Evolutionary conservation across 2,329 filamentous ascomycete genomes (phyloP).

Genomic region (Aspergillus tubingensis): DNA sequence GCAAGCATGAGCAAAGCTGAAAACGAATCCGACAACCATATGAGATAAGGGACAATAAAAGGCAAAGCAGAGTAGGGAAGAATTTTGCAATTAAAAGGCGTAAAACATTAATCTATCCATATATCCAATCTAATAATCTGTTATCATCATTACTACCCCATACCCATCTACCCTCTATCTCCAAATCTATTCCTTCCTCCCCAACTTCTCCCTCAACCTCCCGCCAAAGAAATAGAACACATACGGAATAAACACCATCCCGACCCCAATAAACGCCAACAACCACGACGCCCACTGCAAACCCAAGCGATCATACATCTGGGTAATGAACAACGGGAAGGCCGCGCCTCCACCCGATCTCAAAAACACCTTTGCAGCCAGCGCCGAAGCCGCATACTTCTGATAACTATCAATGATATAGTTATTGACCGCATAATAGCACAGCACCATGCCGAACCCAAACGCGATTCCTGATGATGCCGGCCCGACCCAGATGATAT

Average conservation of each 20-base stretch:
- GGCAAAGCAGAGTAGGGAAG: no score
- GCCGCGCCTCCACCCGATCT: constrained; percentile 66
- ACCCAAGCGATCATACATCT: constrained; percentile 71
- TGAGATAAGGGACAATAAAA: no score
- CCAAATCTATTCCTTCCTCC: no score
- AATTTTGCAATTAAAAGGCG: no score
- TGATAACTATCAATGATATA: constrained; percentile 68
- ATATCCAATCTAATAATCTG: background rate
- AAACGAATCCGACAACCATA: no score
- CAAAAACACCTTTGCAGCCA: constrained; percentile 51
- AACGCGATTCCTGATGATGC: constrained; percentile 64
- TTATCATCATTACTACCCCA: background rate
- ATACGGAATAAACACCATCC: constrained; percentile 18
- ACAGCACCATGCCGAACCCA: constrained; percentile 77
- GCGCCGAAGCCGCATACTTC: constrained; percentile 44
- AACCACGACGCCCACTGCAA: constrained; percentile 73
- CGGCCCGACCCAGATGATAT: constrained; percentile 56
- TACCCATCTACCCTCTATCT: background rate
- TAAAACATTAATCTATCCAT: background rate
- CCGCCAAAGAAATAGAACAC: constrained; percentile 14
- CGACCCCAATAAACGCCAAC: constrained; percentile 56
- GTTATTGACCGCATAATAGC: constrained; percentile 74
- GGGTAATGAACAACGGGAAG: constrained; percentile 72
- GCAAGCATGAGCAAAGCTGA: no score
- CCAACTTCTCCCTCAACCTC: constrained; percentile 7